Evolutionary conservation across 805 yeast genomes (phyloP).

Genomic region (Zygotorulaspora sp.): DNA sequence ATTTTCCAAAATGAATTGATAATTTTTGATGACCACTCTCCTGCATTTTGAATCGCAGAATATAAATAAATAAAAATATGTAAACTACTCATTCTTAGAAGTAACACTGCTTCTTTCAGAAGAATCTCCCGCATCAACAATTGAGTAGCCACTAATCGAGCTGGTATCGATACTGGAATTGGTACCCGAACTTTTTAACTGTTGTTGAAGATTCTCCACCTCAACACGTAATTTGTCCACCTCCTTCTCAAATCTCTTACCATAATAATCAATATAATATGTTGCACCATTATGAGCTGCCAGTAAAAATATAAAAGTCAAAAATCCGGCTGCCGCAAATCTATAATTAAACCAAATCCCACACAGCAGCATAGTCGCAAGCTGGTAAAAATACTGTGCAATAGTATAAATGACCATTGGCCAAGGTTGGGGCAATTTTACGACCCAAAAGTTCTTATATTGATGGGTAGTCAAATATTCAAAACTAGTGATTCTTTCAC

Average conservation of each 20-base stretch:
- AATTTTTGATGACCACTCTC: too few relatives aligned
- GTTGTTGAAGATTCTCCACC: constrained; percentile 55
- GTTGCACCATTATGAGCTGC: constrained; percentile 95
- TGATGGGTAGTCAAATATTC: constrained; percentile 72
- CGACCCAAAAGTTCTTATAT: constrained; percentile 68
- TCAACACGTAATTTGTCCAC: constrained; percentile 67
- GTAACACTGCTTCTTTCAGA: constrained; percentile 11
- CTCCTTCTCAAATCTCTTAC: constrained; percentile 83
- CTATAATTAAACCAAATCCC: constrained; percentile 82
- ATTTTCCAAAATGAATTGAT: too few relatives aligned
- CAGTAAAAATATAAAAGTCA: constrained; percentile 65
- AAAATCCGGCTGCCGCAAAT: constrained; percentile 59
- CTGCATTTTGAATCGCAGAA: too few relatives aligned
- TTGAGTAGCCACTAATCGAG: constrained; percentile 6
- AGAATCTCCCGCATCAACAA: constrained; percentile 9
- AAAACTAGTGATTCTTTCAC: constrained; percentile 76
- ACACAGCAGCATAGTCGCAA: constrained; percentile 80
- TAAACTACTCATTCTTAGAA: constrained; percentile 5
- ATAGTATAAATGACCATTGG: constrained; percentile 84
- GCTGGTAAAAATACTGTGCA: constrained; percentile 82
- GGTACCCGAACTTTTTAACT: constrained; percentile 14
- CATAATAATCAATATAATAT: constrained; percentile 87
- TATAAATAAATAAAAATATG: too few relatives aligned
- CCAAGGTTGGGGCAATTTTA: constrained; percentile 78
- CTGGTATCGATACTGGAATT: constrained; percentile 5